Base-by-base conservation (phyloP, 345 rosid genomes). In the Moricandia arvensis region DNA sequence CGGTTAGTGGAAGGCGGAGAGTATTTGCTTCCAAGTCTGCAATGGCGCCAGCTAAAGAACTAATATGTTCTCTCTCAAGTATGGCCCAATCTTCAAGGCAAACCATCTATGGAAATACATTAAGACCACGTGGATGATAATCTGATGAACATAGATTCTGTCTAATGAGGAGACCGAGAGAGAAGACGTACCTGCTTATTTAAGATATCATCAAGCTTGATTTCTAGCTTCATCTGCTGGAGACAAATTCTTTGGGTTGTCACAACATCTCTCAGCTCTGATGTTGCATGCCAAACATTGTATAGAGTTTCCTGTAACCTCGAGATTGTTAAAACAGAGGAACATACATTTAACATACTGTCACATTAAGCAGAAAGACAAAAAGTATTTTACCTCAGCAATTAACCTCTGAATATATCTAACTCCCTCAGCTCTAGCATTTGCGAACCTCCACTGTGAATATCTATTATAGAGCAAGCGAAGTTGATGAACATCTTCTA, bases 21-120 rank as follows among this genome's bases (percentile, higher is more conserved):
- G 99, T 95, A 86, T 87, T 87, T 2, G 97, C 92, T 85, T 90
- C 88, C 70, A 95, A 80, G 87, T 91, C 97, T 73, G 86, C 92
- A 53, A 86, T 83, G 26, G 91, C 89, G 33, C 92, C 91, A 71
- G 85, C 73, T 88, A 95, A 79, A 63, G 96, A 90, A 77, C 79
- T 75, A 8, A 78, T 26, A 76, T 95, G 96, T 61, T 92, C 93
- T 76, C 82, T 85, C 84, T 92, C 97, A 64, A 90, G 85, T 53
- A 74, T 83, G 33, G 85, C 88, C 97, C 99, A 95, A 75, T 89
- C 90, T 47, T 90, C 90, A 37, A 95, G 93, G 87, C 71, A 76
- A 47, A 43, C 79, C 84, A 95, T 85, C 99, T 95, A 82, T 72
- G 66, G 49, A 55, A 76, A 76, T 70, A 62, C 53, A 43, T 45